A percentile compares a stretch with the other conserved stretches of the same genome.
Conservation (phyloP, 2,329 filamentous ascomycete genomes). For the Cadophora malorum region DNA sequence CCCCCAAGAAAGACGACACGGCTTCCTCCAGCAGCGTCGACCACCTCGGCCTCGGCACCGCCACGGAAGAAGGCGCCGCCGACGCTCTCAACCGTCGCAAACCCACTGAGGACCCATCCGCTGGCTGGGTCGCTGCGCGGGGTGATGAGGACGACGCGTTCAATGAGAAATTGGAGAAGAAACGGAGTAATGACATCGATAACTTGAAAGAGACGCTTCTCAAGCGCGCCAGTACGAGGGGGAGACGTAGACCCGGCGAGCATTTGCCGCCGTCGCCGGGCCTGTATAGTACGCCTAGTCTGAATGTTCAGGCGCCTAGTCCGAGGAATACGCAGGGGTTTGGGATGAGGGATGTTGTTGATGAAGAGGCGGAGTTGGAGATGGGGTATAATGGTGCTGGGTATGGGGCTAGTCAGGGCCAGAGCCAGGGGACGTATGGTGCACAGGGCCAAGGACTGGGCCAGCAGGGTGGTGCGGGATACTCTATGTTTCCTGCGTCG, state of each 20-base stretch:
- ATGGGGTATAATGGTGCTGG: neutral
- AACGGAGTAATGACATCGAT: constrained; percentile 37
- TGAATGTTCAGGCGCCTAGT: constrained; percentile 32
- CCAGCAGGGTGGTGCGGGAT: constrained; percentile 15
- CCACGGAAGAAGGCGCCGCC: constrained; percentile 49
- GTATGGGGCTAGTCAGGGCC: neutral
- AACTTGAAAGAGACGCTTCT: constrained; percentile 37
- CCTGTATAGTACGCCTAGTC: constrained; percentile 14
- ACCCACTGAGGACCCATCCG: constrained; percentile 35
- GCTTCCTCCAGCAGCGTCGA: constrained; percentile 29
- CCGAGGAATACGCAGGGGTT: constrained; percentile 18
- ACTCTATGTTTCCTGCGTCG: constrained; percentile 23
- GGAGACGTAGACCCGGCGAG: constrained; percentile 41
- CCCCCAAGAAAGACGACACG: constrained; percentile 23
- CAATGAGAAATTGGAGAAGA: constrained; percentile 22
- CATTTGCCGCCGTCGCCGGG: constrained; percentile 28
- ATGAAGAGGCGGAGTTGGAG: constrained; percentile 39
- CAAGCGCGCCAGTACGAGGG: constrained; percentile 42
- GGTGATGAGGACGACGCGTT: constrained; percentile 30
- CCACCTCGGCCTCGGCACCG: constrained; percentile 34
- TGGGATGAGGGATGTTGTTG: constrained; percentile 22
- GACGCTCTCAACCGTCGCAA: constrained; percentile 46
- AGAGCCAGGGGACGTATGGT: constrained; percentile 1
- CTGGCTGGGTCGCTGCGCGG: constrained; percentile 43
- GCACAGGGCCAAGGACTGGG: constrained; percentile 6